These are phyloP conservation scores for Stylonectria norvegica DNA, from an alignment of 2,329 filamentous ascomycete genomes.

Conservation along the genomic window DNA sequence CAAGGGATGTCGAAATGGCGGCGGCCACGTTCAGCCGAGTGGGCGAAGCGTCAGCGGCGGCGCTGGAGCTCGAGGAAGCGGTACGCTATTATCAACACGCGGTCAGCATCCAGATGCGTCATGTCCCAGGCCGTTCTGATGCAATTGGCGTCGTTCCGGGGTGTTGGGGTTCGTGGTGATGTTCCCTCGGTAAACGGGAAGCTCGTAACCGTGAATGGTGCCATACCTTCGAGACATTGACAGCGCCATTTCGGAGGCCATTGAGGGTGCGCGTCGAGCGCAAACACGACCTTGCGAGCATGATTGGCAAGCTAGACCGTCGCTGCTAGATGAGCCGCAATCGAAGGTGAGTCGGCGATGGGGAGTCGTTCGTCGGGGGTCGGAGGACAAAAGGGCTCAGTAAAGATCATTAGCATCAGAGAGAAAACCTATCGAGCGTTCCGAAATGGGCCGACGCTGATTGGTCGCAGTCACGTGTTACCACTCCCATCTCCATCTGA, in stretches of 20 bases:
- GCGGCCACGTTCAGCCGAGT: slow-evolving; percentile 84
- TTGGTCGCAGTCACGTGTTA: slow-evolving; percentile 38
- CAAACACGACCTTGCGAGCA: slow-evolving; percentile 92
- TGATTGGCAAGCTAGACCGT: slow-evolving; percentile 54
- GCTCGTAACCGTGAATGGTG: slow-evolving; percentile 32
- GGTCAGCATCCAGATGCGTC: slow-evolving; percentile 37
- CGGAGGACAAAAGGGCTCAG: slow-evolving; percentile 39
- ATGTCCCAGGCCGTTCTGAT: slow-evolving; percentile 17
- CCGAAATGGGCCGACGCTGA: slow-evolving; percentile 43
- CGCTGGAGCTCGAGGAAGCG: slow-evolving; percentile 70
- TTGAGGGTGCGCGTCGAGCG: slow-evolving; percentile 84
- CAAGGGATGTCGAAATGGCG: slow-evolving; percentile 79
- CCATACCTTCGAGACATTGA: slow-evolving; percentile 72
- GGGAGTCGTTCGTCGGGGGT: slow-evolving; percentile 37
- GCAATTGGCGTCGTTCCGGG: slow-evolving; percentile 29
- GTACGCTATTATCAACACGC: slow-evolving; percentile 49
- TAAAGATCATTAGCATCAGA: slow-evolving; percentile 36
- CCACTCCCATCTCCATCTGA: slow-evolving; percentile 14
- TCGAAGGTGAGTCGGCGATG: slow-evolving; percentile 36
- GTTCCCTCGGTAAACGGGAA: slow-evolving; percentile 36
- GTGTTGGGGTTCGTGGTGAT: slow-evolving; percentile 23
- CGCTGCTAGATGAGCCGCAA: slow-evolving; percentile 36
- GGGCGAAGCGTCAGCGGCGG: slow-evolving; percentile 66
- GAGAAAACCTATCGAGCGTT: slow-evolving; percentile 42
- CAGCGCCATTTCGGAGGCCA: slow-evolving; percentile 69